phyloP scores from a whole-genome alignment of 31 red algal genomes.

The Odonthalia washingtoniensis region DNA sequence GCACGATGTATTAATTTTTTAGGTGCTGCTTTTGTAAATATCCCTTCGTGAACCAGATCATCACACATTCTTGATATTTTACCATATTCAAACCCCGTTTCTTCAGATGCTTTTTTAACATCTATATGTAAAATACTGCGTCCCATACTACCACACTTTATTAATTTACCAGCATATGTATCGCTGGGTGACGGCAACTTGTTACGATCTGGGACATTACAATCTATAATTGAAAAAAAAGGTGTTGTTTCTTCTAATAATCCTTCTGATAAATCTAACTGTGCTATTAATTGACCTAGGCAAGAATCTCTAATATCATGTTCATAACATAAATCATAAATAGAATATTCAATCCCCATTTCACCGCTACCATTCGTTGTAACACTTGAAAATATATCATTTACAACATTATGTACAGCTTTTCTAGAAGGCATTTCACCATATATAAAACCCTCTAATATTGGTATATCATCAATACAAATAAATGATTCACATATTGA shows the following conservation, averaged over 20 bases:
- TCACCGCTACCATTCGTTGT: slow-evolving; percentile 30
- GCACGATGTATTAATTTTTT: slow-evolving; percentile 65
- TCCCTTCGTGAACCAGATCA: slow-evolving; percentile 64
- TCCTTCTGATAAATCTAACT: slow-evolving; percentile 65
- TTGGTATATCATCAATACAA: slow-evolving; percentile 71
- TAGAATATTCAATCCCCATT: slow-evolving; percentile 59
- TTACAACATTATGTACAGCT: slow-evolving; percentile 33
- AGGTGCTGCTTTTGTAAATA: slow-evolving; percentile 28
- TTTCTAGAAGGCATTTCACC: slow-evolving; percentile 46
- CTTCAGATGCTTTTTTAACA: slow-evolving; percentile 44
- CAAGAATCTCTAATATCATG: slow-evolving; percentile 71
- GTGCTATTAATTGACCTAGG: slow-evolving; percentile 70
- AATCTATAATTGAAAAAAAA: slow-evolving; percentile 54
- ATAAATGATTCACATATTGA: slow-evolving; percentile 60
- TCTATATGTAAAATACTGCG: slow-evolving; percentile 39
- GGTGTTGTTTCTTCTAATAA: slow-evolving; percentile 75
- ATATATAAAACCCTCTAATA: slow-evolving; percentile 66
- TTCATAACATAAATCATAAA: slow-evolving; percentile 58
- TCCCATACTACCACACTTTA: slow-evolving; percentile 14
- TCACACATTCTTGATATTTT: slow-evolving; percentile 56
- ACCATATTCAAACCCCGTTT: slow-evolving; percentile 50
- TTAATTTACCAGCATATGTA: slow-evolving; percentile 31
- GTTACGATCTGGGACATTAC: slow-evolving; percentile 15
- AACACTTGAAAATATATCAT: slow-evolving; percentile 20
- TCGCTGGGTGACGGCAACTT: slow-evolving; percentile 31